Evolutionary conservation across 2,329 filamentous ascomycete genomes (phyloP), one percentile per base, ranked within the genome.

Genomic region (Penicillium sp.): DNA sequence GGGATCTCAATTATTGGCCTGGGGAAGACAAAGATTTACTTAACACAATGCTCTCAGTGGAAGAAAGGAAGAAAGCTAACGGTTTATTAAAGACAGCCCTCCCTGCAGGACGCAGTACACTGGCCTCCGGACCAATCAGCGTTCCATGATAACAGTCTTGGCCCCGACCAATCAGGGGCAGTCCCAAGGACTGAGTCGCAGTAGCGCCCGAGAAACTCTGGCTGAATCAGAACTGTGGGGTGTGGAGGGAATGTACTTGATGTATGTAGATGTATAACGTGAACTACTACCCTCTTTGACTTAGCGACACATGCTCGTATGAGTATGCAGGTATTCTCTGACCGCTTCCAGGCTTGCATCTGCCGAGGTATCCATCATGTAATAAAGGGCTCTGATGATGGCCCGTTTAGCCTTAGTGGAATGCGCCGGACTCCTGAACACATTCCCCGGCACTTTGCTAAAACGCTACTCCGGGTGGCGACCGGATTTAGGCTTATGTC

Each of bases 61-160:
- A 18, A 18, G 18, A 18, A 18, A 2, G 18, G 18, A 18, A 18
- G 18, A 18, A 18, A 18, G 18, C 18, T 18, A 18, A 18, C 18
- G 18, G 18, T n/a, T 9, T 22, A 5, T 49, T 3, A 8, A 14
- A 14, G 39, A n/a, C 18, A 27, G 24, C 24, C 5, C 24, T 27
- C 24, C 24, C 24, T 27, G 24, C 24, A 27, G 24, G 24, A 5
- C 24, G 7, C 14, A n/a, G 16, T 13, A 36, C 14, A 55, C 48
- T 34, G 34, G 24, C 29, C 27, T 42, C 31, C 50, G 39, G 16
- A 1, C 67, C 64, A 69, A 70, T 70, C 64, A 67, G 18, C 14
- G 31, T 3, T 7, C 43, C 13, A 11, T 60, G 63, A 67, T 67
- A 70, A 67, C 62, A 49, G 43, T 11, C 29, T 38, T 13, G 7